Conservation (phyloP, 257 asterid genomes). For the Galeopsis tetrahit region DNA sequence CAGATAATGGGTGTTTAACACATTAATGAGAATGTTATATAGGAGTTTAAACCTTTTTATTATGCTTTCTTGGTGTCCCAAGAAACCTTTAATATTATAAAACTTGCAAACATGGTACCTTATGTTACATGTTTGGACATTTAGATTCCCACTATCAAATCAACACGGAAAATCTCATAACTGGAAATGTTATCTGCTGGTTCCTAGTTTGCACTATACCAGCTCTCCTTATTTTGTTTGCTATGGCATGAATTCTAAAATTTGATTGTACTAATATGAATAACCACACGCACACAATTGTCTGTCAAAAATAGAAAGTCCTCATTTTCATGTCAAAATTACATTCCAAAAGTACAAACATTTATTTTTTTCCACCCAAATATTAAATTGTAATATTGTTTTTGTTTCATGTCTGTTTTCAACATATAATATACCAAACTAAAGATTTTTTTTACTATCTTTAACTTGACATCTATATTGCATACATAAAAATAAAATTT, state of each 20-base stretch:
- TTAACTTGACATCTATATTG: too few species aligned
- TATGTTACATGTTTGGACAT: not conserved
- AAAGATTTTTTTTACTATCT: too few species aligned
- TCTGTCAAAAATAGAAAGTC: too few species aligned
- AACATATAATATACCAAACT: too few species aligned
- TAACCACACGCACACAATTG: not conserved
- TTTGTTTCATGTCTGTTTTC: too few species aligned
- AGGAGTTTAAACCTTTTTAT: not conserved
- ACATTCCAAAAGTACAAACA: too few species aligned
- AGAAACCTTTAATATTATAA: slow-evolving; percentile 5
- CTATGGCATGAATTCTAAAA: not conserved
- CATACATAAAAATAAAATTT: too few species aligned
- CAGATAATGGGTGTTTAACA: not conserved
- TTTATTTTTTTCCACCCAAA: too few species aligned
- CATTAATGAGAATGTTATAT: not conserved
- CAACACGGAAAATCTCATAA: not conserved
- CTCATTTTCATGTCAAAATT: too few species aligned
- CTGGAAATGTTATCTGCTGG: slow-evolving; percentile 1
- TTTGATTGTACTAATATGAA: slow-evolving; percentile 11
- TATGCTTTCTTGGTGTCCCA: not conserved
- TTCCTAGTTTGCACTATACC: not conserved
- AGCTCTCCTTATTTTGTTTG: slow-evolving; percentile 5
- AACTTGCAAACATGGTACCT: not conserved
- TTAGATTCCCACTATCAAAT: not conserved
- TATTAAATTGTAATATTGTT: too few species aligned